Evolutionary conservation across 2,329 filamentous ascomycete genomes (phyloP).

Genomic region (Stagonosporopsis vannaccii): DNA sequence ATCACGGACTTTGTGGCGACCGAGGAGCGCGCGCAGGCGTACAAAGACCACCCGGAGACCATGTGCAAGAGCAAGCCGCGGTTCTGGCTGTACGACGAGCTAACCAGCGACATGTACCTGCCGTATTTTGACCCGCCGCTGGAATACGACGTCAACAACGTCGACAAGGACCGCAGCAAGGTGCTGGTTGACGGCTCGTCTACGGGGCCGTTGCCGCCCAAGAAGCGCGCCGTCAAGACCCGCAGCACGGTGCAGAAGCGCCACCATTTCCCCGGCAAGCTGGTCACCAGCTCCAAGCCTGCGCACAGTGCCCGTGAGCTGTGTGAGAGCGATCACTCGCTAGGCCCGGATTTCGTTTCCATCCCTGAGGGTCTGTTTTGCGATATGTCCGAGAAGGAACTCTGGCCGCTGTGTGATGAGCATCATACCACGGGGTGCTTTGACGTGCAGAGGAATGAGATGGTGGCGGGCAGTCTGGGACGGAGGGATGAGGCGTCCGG

Average conservation of each 20-base stretch:
- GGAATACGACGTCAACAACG: slow-evolving; percentile 30
- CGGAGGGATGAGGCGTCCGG: slow-evolving; percentile 12
- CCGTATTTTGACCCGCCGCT: slow-evolving; percentile 36
- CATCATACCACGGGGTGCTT: slow-evolving; percentile 9
- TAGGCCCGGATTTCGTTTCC: slow-evolving; percentile 46
- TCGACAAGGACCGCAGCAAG: slow-evolving; percentile 16
- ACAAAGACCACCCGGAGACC: slow-evolving; percentile 13
- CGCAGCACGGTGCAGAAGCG: background rate
- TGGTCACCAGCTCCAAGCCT: slow-evolving; percentile 21
- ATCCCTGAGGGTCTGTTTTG: slow-evolving; percentile 41
- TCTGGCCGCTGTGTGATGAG: slow-evolving; percentile 36
- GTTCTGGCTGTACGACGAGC: slow-evolving; percentile 28
- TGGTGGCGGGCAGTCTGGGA: slow-evolving; percentile 6
- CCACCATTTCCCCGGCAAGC: slow-evolving; percentile 12
- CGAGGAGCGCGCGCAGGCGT: slow-evolving; percentile 8
- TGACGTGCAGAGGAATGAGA: slow-evolving; percentile 5
- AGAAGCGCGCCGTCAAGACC: background rate
- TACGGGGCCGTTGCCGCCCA: slow-evolving; percentile 3
- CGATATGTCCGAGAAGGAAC: slow-evolving; percentile 40
- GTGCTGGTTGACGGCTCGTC: slow-evolving; percentile 6
- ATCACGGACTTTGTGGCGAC: slow-evolving; percentile 25
- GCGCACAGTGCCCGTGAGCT: slow-evolving; percentile 39
- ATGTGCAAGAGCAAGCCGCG: slow-evolving; percentile 22
- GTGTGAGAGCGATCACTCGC: slow-evolving; percentile 37
- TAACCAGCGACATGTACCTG: slow-evolving; percentile 28